Evolutionary conservation across 805 yeast species (phyloP), one percentile per base, ranked within the genome.

Genomic region (Wickerhamomyces strasburgensis): DNA sequence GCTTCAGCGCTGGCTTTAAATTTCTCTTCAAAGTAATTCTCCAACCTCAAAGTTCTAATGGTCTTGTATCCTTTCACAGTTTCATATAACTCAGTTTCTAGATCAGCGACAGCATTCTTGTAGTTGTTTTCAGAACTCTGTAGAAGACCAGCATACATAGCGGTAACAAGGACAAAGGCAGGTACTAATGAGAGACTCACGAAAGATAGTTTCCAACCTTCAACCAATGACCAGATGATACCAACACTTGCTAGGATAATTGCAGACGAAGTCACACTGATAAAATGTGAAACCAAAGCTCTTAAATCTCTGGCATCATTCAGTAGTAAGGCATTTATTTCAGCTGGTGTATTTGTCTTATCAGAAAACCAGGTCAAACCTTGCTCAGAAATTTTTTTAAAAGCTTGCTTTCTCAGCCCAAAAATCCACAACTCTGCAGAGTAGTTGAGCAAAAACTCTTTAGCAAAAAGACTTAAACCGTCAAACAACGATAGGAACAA

Each of bases 201-300:
- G 8, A 90, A 61, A 2, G 96, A 75, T 29, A 93, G 62, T 50
- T 81, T 84, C 98, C 98, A 93, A 0, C 96, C 96, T 9, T 70
- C 56, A 0, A 68, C 70, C 1, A 87, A 43, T 0, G 96, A 78
- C 97, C 97, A 93, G 6, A 76, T 62, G 5, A 80, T 43, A 4
- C 96, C 94, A 19, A 78, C 58, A 0, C 65, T 27, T 0, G 82
- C 62, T 33, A 87, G 67, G 0, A 77, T 62, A 3, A 73, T 34
- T 27, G 84, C 68, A 9, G 80, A 72, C 1, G 76, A 47, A 0
- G 76, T 29, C 0, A 80, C 69, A 8, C 79, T 65, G 21, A 85
- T 53, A 44, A 82, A 79, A 29, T 78, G 78, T 0, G 85, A 68
- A 1, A 85, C 69, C 26, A 89, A 59, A 0, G 67, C 59, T 42